Evolutionary conservation across 2,329 filamentous ascomycete genomes (phyloP), one percentile per base, ranked within the genome.

Genomic region (Aspergillus sp.): DNA sequence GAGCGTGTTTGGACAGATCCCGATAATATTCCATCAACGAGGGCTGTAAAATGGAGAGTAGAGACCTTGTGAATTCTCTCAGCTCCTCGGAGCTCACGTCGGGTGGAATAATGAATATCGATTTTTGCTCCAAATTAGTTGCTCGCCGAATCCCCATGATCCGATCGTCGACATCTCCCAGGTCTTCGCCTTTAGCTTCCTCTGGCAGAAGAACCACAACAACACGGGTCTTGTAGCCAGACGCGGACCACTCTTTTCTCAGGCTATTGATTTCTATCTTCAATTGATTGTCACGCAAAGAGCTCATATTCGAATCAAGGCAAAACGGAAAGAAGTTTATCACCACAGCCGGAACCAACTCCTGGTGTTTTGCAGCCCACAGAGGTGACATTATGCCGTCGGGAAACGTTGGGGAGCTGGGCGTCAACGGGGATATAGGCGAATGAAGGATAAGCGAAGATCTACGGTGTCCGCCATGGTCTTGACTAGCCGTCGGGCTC

Each of bases 291-390:
- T 98, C 93, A 62, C 89, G 84, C n/a, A 92, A 76, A 5, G 87
- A 90, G 54, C 88, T 87, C 58, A 88, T 84, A n/a, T 85, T 88
- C 1, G 86, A 79, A 67, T 96, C 89, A 20, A 87, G 84, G 4
- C 84, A 86, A 57, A 97, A 84, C 37, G 83, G 82, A 70, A 96
- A 96, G 76, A 96, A 95, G 63, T 88, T 89, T 33, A 96, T 74
- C 64, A 91, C 88, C 24, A 91, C 83, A 60, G 91, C 89, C 2
- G 93, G 93, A 20, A 98, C 82, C 17, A 91, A 80, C 51, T 89
- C 81, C 70, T 96, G 93, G 72, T 98, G 93, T 73, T 98, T 99
- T 59, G 85, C 84, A 54, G 96, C 81, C 93, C 93, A 99, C 60
- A 85, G 77, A 19, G 88, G 83, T 59, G 92, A 86, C 71, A 97